Percentiles rank a stretch among this genome's conserved stretches.
Evolutionary conservation across 345 rosid genomes (phyloP).

Genomic region (Eucalyptus brandiana): DNA sequence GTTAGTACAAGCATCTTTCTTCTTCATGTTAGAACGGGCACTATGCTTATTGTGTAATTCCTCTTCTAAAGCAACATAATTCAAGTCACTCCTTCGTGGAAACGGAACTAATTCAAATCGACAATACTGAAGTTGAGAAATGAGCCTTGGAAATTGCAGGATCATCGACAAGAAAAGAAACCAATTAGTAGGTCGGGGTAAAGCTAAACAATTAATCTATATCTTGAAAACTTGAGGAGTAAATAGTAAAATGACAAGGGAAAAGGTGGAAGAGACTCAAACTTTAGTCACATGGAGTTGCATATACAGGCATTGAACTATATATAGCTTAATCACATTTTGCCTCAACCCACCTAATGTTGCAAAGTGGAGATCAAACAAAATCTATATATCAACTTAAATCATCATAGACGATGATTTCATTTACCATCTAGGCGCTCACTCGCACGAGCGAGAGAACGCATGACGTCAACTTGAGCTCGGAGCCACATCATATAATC

Average conservation of each 20-base stretch:
- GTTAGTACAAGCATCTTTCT: background rate
- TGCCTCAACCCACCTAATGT: background rate
- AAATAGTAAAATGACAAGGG: background rate
- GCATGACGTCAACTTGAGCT: slow-evolving; percentile 80
- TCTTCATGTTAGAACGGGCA: background rate
- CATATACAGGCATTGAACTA: background rate
- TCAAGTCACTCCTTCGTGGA: background rate
- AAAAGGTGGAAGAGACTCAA: background rate
- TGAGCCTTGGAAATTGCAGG: background rate
- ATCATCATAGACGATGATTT: background rate
- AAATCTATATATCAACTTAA: background rate
- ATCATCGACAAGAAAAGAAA: background rate
- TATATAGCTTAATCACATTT: background rate
- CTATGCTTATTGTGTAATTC: background rate
- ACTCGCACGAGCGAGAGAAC: slow-evolving; percentile 21
- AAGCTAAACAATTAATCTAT: background rate
- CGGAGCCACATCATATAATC: slow-evolving; percentile 65
- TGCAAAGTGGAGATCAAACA: background rate
- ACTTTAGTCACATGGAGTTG: background rate
- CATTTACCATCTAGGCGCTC: background rate
- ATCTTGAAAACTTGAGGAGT: background rate
- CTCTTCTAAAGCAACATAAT: background rate
- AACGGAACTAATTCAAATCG: background rate
- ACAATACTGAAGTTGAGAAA: background rate
- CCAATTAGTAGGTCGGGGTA: background rate